A percentile compares a stretch with the other conserved stretches of the same genome.
phyloP scores from a whole-genome alignment of 148 eudicot genomes.

The Nepenthes gracilis region DNA sequence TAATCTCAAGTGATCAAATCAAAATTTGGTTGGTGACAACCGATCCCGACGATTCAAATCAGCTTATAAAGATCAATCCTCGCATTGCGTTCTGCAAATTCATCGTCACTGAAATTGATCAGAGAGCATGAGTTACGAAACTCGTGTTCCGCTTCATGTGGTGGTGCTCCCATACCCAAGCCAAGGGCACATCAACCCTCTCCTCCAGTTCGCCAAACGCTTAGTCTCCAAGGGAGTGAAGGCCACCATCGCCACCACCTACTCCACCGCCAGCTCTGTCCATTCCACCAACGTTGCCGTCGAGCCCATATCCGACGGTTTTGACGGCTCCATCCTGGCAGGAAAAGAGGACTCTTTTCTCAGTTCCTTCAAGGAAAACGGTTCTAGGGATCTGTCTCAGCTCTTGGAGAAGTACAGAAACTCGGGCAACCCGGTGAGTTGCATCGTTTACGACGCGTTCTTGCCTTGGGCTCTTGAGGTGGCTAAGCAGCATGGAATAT shows the following conservation, averaged over 20 bases:
- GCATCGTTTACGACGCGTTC: constrained; percentile 48
- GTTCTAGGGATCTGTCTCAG: constrained; percentile 24
- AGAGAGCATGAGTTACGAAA: no score
- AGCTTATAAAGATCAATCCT: no score
- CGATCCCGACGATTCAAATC: no score
- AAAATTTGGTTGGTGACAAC: no score
- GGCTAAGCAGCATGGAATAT: constrained; percentile 29
- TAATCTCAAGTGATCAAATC: no score
- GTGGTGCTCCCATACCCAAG: constrained; percentile 47
- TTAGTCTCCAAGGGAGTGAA: constrained; percentile 44
- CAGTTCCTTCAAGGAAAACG: constrained; percentile 24
- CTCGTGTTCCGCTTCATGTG: constrained; percentile 15
- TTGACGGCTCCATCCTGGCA: constrained; percentile 21
- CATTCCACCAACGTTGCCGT: constrained; percentile 15
- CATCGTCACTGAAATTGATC: no score
- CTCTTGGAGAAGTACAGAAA: constrained; percentile 21
- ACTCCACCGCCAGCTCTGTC: constrained; percentile 23
- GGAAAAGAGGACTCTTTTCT: constrained; percentile 22
- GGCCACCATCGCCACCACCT: constrained; percentile 49
- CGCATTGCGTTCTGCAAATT: no score
- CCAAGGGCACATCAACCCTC: constrained; percentile 78
- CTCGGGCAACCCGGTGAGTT: constrained; percentile 23
- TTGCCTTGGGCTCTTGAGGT: constrained; percentile 74
- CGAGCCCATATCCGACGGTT: constrained; percentile 57
- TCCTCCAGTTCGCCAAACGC: constrained; percentile 66